Evolutionary conservation across 2,329 filamentous ascomycete genomes (phyloP), one percentile per base, ranked within the genome.

Genomic region (Gaeumannomyces sp.): DNA sequence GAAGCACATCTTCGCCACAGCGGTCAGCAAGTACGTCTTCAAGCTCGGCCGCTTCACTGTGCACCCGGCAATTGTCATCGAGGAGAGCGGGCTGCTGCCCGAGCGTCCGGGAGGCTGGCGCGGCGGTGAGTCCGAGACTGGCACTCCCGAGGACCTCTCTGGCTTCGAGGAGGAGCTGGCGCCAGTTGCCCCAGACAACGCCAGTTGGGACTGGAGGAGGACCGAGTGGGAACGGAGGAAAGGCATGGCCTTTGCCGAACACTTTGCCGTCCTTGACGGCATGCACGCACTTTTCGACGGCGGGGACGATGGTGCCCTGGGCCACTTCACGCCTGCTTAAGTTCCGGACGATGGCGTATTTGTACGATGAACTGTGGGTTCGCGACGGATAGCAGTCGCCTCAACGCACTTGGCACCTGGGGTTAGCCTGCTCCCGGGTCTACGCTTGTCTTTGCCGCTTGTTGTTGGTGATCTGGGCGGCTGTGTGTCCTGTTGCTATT

Each of bases 1-100:
- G 74, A 87, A 84, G 75, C 86, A 84, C 66, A 82, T 94, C 56
- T 83, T 89, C 69, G 91, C 91, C 1, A 89, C 88, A 0, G 88
- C 87, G 0, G 76, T 94, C 59, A 88, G 85, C 78, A 93, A 93
- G 79, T 94, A 94, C 74, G 91, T 94, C 57, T 88, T 92, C 74
- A 94, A 94, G 79, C 82, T 92, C 65, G 91, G 89, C 1, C 82
- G 94, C 29, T 81, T 95, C 71, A 98, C 94, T 0, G 86, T 98
- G 4, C 87, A 93, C 68, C 93, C 95, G 0, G 89, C 93, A 69
- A 81, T 90, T 60, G 81, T 94, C 10, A 80, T 98, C 31, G 81
- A 85, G 59, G 84, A 88, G 50, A 89, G 89, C 62, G 87, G 88
- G 1, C 79, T 97, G 73, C 78, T 98, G 62, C 95, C 95, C 0